Percentiles rank a stretch among this genome's conserved stretches.
Evolutionary conservation across 2,329 filamentous ascomycete species (phyloP).

Genomic region (Bipolaris zeicola): DNA sequence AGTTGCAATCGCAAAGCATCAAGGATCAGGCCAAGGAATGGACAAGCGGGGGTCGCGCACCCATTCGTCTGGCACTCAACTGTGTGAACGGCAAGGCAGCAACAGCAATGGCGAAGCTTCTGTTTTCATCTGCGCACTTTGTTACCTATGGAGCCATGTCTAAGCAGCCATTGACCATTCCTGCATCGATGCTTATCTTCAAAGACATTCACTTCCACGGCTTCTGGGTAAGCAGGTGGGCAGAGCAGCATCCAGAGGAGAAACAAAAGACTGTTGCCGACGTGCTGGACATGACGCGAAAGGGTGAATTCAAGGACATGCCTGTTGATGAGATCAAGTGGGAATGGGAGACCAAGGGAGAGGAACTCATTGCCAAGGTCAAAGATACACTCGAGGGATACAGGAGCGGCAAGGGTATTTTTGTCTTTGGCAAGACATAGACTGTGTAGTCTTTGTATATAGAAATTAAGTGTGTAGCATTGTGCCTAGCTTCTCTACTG

Average conservation of each 20-base stretch:
- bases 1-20: constrained; percentile 67
- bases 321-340: constrained; percentile 83
- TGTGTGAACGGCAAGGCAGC: constrained; percentile 91
- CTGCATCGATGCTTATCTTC: constrained; percentile 88
- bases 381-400: constrained; percentile 85
- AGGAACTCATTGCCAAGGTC: constrained; percentile 72
- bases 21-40: constrained; percentile 64
- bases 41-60: constrained; percentile 73
- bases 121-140: constrained; percentile 70
- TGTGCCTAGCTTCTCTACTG: constrained; percentile 9
- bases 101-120: constrained; percentile 74
- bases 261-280: constrained; percentile 84
- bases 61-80: constrained; percentile 81
- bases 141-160: constrained; percentile 98
- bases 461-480: background rate
- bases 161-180: constrained; percentile 79
- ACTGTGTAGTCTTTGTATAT: background rate
- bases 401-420: constrained; percentile 85
- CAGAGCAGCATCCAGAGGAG: constrained; percentile 71
- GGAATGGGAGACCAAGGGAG: constrained; percentile 78
- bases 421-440: constrained; percentile 69
- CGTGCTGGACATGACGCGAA: constrained; percentile 74
- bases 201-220: constrained; percentile 87
- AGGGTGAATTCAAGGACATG: constrained; percentile 79
- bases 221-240: constrained; percentile 95